A percentile compares a stretch with the other conserved stretches of the same genome.
Conservation (phyloP, 805 yeast genomes). For the Ogataea methanolica region DNA sequence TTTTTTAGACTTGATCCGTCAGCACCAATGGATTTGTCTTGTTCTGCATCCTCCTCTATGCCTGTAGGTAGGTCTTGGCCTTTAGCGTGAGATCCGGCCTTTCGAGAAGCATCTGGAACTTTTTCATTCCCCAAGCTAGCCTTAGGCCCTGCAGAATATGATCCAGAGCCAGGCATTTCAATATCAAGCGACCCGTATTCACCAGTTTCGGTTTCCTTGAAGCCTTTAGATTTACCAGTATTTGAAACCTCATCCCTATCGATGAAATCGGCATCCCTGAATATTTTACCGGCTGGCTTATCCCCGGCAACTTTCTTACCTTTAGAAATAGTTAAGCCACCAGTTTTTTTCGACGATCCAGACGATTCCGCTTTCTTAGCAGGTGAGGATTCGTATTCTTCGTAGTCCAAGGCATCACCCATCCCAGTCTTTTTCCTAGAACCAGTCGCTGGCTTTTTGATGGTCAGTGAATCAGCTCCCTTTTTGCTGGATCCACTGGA, state of each 20-base stretch:
- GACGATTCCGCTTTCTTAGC: too few species aligned
- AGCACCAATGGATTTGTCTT: neutral
- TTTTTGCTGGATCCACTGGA: neutral
- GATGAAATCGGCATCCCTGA: conserved; percentile 20
- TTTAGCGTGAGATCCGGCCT: neutral
- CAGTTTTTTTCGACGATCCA: neutral
- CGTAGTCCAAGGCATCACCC: too few species aligned
- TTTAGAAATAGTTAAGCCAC: neutral
- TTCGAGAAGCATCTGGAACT: too few species aligned
- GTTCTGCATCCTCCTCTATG: neutral
- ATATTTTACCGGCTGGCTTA: neutral
- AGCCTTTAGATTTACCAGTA: conserved; percentile 22
- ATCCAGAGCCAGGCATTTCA: too few species aligned
- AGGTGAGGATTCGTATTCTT: too few species aligned
- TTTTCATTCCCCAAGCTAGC: too few species aligned
- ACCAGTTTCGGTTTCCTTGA: conserved; percentile 24
- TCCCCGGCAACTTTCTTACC: neutral
- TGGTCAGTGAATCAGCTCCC: neutral
- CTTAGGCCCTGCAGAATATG: too few species aligned
- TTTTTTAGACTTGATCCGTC: conserved; percentile 5
- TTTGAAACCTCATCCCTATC: conserved; percentile 8
- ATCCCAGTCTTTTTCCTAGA: too few species aligned
- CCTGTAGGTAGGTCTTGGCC: neutral
- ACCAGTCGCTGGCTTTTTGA: neutral
- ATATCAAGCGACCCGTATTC: conserved; percentile 5